Base-by-base conservation (phyloP, 768 basidiomycete genomes). In the Naematelia aurantialba region DNA sequence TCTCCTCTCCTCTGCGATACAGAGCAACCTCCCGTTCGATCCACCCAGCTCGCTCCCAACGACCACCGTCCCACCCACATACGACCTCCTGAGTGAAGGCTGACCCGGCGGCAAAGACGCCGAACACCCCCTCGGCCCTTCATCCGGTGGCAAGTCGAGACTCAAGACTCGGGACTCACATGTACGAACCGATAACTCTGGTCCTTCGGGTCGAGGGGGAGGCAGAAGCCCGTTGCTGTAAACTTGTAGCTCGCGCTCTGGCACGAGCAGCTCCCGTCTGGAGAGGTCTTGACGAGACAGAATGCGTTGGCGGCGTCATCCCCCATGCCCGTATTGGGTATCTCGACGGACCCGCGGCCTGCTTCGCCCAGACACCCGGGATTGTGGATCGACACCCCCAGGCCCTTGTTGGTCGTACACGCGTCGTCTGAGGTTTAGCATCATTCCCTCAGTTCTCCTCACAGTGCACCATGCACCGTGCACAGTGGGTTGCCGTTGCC, bases 121-220 rank as follows among this genome's bases (percentile, higher is more conserved):
- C n/a, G n/a, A n/a, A n/a, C n/a, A n/a, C n/a, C n/a, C n/a, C n/a
- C n/a, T n/a, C n/a, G n/a, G n/a, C n/a, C n/a, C n/a, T n/a, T n/a
- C n/a, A n/a, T n/a, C n/a, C n/a, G n/a, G n/a, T n/a, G n/a, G n/a
- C n/a, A n/a, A n/a, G n/a, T n/a, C n/a, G n/a, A n/a, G n/a, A n/a
- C n/a, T n/a, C n/a, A n/a, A n/a, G n/a, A n/a, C n/a, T 39, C 34
- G 34, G 34, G 34, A 39, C 19, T 10, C 46, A n/a, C 21, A 47
- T 19, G 46, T 8, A 47, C 19, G 46, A 47, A 47, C 19, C 46
- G 46, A 24, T 47, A 47, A 47, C n/a, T 47, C 46, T 47, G 5
- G 46, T n/a, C 24, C 10, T 8, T 47, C 8, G 46, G 17, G 19
- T 47, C 21, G 19, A 47, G 46, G 10, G 17, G 46, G 10, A 47